Evolutionary conservation across 495 filamentous ascomycete species (phyloP).

Genomic region (Tuber aestivum): DNA sequence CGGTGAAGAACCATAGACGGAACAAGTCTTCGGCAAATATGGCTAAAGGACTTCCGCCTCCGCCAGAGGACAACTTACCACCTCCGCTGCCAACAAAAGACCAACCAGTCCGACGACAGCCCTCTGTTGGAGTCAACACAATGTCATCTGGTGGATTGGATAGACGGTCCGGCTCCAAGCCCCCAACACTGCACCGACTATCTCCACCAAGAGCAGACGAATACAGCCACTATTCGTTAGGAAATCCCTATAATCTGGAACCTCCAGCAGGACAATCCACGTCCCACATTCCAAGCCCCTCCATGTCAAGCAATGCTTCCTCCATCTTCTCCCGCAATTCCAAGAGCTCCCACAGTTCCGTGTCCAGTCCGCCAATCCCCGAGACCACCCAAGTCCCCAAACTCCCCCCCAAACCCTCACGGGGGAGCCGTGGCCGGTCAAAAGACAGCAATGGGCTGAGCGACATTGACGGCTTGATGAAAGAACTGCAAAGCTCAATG

Average conservation of each 20-base stretch:
- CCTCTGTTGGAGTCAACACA: constrained; percentile 11
- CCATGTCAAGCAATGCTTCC: constrained; percentile 37
- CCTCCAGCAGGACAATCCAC: neutral
- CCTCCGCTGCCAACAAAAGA: neutral
- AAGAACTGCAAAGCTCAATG: constrained; percentile 52
- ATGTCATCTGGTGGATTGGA: constrained; percentile 5
- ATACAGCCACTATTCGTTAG: constrained; percentile 24
- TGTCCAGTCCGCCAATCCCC: constrained; percentile 30
- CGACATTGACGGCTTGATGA: constrained; percentile 50
- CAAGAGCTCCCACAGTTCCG: constrained; percentile 31
- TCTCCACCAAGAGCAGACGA: constrained; percentile 22
- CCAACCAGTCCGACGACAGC: constrained; percentile 12
- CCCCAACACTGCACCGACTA: constrained; percentile 10
- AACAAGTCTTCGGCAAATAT: constrained; percentile 29
- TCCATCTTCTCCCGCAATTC: constrained; percentile 39
- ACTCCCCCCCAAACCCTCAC: constrained; percentile 44
- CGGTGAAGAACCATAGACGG: constrained; percentile 22
- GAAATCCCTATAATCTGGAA: constrained; percentile 23
- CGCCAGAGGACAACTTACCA: constrained; percentile 9
- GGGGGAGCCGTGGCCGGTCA: constrained; percentile 13
- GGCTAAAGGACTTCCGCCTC: constrained; percentile 16
- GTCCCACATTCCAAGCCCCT: constrained; percentile 28
- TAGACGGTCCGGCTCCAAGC: constrained; percentile 8
- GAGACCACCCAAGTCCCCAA: constrained; percentile 41
- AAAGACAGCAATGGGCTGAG: constrained; percentile 19